Evolutionary conservation across 257 asterid genomes (phyloP).

Genomic region (Lithospermum erythrorhizon): DNA sequence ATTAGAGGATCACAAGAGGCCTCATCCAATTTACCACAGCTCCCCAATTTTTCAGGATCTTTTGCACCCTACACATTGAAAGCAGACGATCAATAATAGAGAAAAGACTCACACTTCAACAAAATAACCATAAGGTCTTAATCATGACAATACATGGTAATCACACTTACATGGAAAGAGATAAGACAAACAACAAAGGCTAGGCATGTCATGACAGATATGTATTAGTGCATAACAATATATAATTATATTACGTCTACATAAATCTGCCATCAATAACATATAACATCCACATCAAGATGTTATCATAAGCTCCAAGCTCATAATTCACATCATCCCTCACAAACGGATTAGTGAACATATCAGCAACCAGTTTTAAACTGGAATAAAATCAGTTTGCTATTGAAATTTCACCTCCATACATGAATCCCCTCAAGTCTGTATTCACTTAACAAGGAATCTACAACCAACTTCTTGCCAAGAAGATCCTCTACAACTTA

Average conservation of each 20-base stretch:
- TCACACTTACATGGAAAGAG: background rate
- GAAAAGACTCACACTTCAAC: background rate
- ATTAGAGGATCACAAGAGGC: slow-evolving; percentile 22
- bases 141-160: background rate
- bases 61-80: slow-evolving; percentile 33
- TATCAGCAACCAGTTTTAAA: no score
- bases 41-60: slow-evolving; percentile 22
- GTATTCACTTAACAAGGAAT: no score
- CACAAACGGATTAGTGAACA: no score
- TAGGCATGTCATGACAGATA: no score
- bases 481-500: no score
- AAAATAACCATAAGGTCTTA: background rate
- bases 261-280: background rate
- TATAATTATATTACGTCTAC: background rate
- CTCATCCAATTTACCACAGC: slow-evolving; percentile 14
- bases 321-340: no score
- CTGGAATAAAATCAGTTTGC: no score
- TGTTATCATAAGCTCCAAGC: background rate
- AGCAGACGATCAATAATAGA: background rate
- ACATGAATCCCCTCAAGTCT: background rate
- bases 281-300: background rate
- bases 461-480: no score
- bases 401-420: background rate
- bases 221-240: background rate
- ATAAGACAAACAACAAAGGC: background rate